Conservation (phyloP, 129 eudicot species). For the carrot (Daucus carota) region DNA sequence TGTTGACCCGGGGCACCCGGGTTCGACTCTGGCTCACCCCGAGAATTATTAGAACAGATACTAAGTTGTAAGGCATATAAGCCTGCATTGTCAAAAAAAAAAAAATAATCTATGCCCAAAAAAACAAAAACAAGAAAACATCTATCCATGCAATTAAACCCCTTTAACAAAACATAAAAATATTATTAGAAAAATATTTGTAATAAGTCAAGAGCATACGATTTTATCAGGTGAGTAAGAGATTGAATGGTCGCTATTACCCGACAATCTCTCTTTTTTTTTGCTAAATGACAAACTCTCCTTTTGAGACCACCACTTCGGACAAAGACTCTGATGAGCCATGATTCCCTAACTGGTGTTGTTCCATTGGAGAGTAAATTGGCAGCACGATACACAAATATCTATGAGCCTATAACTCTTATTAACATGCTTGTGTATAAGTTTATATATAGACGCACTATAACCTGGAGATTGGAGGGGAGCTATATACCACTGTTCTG, state of each 20-base stretch:
- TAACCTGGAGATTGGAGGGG: too few species aligned
- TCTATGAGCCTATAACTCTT: neutral
- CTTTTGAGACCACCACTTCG: constrained; percentile 6
- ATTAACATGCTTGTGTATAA: too few species aligned
- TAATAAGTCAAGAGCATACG: neutral
- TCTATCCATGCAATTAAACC: neutral
- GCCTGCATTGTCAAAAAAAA: too few species aligned
- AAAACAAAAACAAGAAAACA: neutral
- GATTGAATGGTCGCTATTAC: neutral
- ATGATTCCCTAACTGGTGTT: neutral
- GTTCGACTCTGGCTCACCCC: too few species aligned
- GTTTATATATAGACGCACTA: too few species aligned
- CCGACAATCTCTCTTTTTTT: too few species aligned
- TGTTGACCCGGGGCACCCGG: too few species aligned
- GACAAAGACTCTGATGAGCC: neutral
- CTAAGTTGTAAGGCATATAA: too few species aligned
- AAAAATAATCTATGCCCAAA: neutral
- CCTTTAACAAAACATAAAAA: neutral
- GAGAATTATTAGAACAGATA: too few species aligned
- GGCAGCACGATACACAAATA: neutral
- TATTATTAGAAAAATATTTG: too few species aligned
- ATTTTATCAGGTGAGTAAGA: neutral
- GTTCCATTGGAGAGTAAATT: neutral
- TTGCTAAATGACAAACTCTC: neutral
- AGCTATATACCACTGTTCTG: too few species aligned